phyloP scores from a whole-genome alignment of 139 green algal species.

The Coelastrella sp. region DNA sequence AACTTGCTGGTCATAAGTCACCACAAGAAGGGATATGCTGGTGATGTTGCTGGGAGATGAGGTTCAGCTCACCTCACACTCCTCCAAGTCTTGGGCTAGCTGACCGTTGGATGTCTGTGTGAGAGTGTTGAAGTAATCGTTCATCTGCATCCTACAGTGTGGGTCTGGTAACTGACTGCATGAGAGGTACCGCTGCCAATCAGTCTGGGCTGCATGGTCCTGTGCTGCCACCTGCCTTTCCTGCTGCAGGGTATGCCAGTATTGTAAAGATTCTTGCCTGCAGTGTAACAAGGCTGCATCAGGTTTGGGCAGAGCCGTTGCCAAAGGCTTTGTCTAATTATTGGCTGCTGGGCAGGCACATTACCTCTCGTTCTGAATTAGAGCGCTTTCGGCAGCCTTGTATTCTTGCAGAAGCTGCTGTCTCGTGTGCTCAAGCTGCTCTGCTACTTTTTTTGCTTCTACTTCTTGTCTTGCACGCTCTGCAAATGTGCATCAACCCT shows the following conservation, averaged over 20 bases:
- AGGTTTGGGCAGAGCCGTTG: neutral
- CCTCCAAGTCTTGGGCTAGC: neutral
- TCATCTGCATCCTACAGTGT: neutral
- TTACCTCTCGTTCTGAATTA: constrained; percentile 36
- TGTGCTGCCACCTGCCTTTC: neutral
- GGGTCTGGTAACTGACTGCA: constrained; percentile 48
- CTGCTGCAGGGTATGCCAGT: neutral
- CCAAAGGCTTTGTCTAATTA: neutral
- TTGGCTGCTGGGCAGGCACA: neutral
- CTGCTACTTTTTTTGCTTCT: constrained; percentile 17
- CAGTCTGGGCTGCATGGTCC: neutral
- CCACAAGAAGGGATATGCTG: neutral
- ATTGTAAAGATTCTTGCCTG: constrained; percentile 12
- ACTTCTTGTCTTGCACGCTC: constrained; percentile 43
- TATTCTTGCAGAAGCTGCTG: constrained; percentile 28
- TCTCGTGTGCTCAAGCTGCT: constrained; percentile 23
- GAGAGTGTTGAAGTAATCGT: constrained; percentile 35
- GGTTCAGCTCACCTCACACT: constrained; percentile 36
- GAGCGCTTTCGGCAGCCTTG: neutral
- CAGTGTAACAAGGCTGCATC: neutral
- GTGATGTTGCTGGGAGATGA: too few species aligned
- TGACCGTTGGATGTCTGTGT: neutral
- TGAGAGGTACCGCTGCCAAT: constrained; percentile 45
- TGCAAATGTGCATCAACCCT: neutral
- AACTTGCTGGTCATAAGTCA: neutral